Base-by-base conservation (phyloP, 441 rosid species). In the Theobroma grandiflorum region DNA sequence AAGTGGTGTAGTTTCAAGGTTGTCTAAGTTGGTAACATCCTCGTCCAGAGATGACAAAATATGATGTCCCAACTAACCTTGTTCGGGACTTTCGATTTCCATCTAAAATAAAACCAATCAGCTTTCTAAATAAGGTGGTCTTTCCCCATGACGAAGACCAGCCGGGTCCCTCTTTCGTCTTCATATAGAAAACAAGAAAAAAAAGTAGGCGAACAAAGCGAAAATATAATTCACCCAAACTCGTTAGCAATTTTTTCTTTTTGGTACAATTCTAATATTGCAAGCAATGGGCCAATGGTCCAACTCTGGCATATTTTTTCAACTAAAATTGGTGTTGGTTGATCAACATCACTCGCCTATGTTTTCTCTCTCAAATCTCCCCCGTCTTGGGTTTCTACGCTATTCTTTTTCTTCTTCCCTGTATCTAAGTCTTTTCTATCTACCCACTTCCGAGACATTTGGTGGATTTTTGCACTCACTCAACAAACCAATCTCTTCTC, bases 401-500 rank as follows among this genome's bases (percentile, higher is more conserved):
- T 3, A 35, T 16, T 26, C 49, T 58, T 6, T 75, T 59, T 31
- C 31, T 57, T 69, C 38, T 26, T 26, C 31, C 61, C 52, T 61
- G 61, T 45, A 42, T 61, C 66, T 47, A 61, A 62, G 78, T 61
- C 68, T 42, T 61, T 26, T 26, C 68, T 67, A 74, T 57, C 71
- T 63, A 63, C 71, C 68, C 78, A 63, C 78, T 75, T 63, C 67
- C 31, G 9, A 49, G 35, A 45, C 78, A 62, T 75, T 33, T 26
- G 33, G 59, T 75, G 57, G 68, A 33, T 63, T 63, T 63, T 35
- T 26, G 42, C n/a, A 31, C 68, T 63, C 68, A 49, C 57, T 22
- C 69, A 75, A 75, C 43, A 57, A 58, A 33, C 18, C 66, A n/a
- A 63, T 35, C 2, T 74, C 45, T 40, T 35, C 2, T 74, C 45